phyloP scores from a whole-genome alignment of 2,329 filamentous ascomycete genomes.

The Amylocarpus encephaloides region DNA sequence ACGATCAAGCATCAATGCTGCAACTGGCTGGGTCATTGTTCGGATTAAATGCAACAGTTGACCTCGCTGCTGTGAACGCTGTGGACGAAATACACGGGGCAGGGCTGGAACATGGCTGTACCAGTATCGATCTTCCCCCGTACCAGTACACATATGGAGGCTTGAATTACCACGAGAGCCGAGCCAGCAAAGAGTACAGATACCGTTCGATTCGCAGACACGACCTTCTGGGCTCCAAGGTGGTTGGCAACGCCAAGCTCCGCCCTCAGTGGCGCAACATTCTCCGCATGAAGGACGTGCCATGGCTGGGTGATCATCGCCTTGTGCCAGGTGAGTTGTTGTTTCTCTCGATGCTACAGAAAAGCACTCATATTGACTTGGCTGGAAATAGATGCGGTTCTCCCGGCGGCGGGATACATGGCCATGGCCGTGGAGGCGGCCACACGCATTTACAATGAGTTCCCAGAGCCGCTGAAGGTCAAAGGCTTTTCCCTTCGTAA shows the following conservation, averaged over 20 bases:
- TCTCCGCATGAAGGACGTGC: constrained; percentile 33
- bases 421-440: constrained; percentile 41
- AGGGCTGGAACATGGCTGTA: constrained; percentile 1
- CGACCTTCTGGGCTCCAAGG: constrained; percentile 32
- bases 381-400: constrained; percentile 35
- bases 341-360: no score
- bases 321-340: constrained; percentile 31
- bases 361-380: no score
- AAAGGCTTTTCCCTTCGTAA: constrained; percentile 21
- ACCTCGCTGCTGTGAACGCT: constrained; percentile 2
- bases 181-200: constrained; percentile 41
- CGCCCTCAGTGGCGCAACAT: constrained; percentile 10
- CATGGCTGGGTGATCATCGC: constrained; percentile 36
- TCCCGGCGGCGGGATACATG: constrained; percentile 42
- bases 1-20: background rate
- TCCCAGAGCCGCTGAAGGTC: constrained; percentile 27
- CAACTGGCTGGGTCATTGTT: constrained; percentile 2
- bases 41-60: background rate
- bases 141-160: constrained; percentile 45
- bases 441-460: constrained; percentile 28
- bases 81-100: background rate
- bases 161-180: constrained; percentile 37
- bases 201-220: constrained; percentile 30
- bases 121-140: constrained; percentile 27
- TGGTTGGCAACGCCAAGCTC: constrained; percentile 18